Evolutionary conservation across 2,329 filamentous ascomycete species (phyloP), one percentile per base, ranked within the genome.

Genomic region (Fusarium continuum): DNA sequence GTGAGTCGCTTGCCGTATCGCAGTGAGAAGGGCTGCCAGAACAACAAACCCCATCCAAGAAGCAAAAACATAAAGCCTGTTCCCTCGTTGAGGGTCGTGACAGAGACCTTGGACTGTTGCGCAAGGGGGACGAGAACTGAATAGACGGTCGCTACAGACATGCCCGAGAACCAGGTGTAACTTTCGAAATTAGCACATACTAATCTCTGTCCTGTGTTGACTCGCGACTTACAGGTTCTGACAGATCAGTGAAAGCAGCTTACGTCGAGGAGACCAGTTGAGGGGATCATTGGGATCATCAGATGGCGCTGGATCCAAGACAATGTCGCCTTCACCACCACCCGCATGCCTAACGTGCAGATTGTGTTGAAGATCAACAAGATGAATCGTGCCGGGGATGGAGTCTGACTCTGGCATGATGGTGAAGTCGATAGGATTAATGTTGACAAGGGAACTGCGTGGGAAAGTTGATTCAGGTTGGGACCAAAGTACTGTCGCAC

Each of bases 261-360:
- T 75, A 3, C 72, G 66, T 2, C 66, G 58, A 36, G 61, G 65
- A 3, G 63, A 76, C 82, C 82, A 83, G 55, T 82, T 85, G 28
- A 86, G 72, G 4, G 83, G 83, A 57, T 85, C 83, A 35, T 83
- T 80, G 5, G 82, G 79, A 57, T 85, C 80, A 10, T 73, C 70
- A 0, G 80, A 81, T 2, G 83, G 83, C 0, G 76, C 75, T 2
- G 83, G 83, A 8, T 84, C 76, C 10, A 85, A 73, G 16, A 85
- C 80, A 48, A 83, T 81, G 43, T 82, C 77, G 26, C 67, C 68
- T 8, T 70, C 66, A 32, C 60, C 66, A n/a, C 56, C 56, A 0
- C 47, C 56, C 4, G 74, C 72, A 57, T 79, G 78, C 7, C 65
- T 70, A 36, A 74, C 69, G 2, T 63, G 68, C 26, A 76, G 60